phyloP scores from a whole-genome alignment of 2,329 filamentous ascomycete species.

The Zymoseptoria pseudotritici region DNA sequence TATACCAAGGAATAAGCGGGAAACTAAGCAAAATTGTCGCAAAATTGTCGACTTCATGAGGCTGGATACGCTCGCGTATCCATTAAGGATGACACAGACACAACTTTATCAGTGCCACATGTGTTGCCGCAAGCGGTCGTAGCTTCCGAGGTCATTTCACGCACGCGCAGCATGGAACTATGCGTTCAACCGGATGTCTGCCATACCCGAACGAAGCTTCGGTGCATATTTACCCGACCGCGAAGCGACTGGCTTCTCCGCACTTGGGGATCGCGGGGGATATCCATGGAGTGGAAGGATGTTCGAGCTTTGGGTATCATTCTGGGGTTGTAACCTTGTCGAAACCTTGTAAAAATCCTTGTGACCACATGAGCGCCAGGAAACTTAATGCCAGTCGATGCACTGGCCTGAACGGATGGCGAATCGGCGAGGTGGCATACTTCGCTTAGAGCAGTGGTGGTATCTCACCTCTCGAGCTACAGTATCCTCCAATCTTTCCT shows the following conservation, averaged over 20 bases:
- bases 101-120: too few species aligned
- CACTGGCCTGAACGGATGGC: neutral
- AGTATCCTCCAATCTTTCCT: neutral
- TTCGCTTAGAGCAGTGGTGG: neutral
- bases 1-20: too few species aligned
- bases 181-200: too few species aligned
- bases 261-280: neutral
- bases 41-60: too few species aligned
- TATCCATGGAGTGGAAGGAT: neutral
- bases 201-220: neutral
- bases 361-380: neutral
- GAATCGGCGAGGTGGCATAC: neutral
- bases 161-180: too few species aligned
- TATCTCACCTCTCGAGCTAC: neutral
- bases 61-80: too few species aligned
- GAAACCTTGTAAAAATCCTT: neutral
- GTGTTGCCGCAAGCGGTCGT: too few species aligned
- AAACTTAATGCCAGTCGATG: neutral
- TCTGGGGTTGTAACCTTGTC: neutral
- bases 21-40: too few species aligned
- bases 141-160: too few species aligned
- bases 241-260: neutral
- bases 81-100: too few species aligned
- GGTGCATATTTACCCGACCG: neutral
- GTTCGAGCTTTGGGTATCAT: neutral